A percentile compares a stretch with the other conserved stretches of the same genome.
These are phyloP conservation scores for Polyrhizophydium stewartii DNA, from an alignment of 371 early-diverging fungal genomes.

Conservation along the genomic window DNA sequence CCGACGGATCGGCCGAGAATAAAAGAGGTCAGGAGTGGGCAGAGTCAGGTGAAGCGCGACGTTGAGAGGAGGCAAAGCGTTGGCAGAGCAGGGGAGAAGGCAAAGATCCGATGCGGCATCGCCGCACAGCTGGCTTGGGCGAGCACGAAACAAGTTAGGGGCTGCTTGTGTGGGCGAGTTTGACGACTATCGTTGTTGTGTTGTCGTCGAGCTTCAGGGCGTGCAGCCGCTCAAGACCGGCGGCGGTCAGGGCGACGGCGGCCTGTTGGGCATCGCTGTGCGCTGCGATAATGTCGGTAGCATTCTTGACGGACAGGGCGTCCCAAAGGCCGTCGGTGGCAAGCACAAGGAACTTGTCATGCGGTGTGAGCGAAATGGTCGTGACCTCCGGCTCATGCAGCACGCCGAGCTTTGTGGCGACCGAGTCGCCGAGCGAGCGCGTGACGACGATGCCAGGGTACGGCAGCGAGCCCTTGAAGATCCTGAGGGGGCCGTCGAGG, in stretches of 20 bases:
- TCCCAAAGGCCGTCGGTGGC: slow-evolving; percentile 33
- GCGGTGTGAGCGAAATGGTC: slow-evolving; percentile 1
- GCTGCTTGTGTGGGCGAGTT: background rate
- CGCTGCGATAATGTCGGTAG: background rate
- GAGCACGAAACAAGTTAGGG: no score
- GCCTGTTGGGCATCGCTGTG: background rate
- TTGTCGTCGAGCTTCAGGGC: slow-evolving; percentile 24
- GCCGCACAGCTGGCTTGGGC: no score
- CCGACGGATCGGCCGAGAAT: no score
- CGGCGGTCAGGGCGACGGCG: background rate
- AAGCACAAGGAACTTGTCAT: slow-evolving; percentile 18
- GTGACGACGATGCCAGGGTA: slow-evolving; percentile 33
- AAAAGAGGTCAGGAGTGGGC: no score
- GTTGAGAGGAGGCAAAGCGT: no score
- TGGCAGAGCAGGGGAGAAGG: no score
- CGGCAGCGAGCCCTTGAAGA: slow-evolving; percentile 31
- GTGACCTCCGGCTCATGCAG: slow-evolving; percentile 20
- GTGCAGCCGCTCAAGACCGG: slow-evolving; percentile 12
- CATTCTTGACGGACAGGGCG: slow-evolving; percentile 15
- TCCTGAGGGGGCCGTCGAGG: slow-evolving; percentile 18
- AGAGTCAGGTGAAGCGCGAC: no score
- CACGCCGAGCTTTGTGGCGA: slow-evolving; percentile 23
- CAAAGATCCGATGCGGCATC: no score
- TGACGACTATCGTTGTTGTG: slow-evolving; percentile 22
- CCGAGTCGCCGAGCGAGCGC: slow-evolving; percentile 26